phyloP scores from a whole-genome alignment of 2,329 filamentous ascomycete genomes.

The Colletotrichum trifolii region DNA sequence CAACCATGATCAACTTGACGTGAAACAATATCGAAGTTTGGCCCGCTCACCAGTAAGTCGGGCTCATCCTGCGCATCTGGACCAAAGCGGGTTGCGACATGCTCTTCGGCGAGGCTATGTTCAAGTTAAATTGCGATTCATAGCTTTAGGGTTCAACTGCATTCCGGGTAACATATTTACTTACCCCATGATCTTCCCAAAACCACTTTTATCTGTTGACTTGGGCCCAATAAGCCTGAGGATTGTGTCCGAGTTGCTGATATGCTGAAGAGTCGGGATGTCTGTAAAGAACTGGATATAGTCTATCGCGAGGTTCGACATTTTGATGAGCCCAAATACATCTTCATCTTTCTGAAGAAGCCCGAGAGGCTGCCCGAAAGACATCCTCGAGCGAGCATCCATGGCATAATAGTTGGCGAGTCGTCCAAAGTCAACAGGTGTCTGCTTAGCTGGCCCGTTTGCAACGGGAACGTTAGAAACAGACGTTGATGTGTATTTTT shows the following conservation, averaged over 20 bases:
- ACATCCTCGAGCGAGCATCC: conserved; percentile 30
- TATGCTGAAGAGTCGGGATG: conserved; percentile 17
- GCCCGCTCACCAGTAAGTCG: conserved; percentile 20
- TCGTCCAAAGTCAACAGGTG: conserved; percentile 35
- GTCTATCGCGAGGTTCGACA: conserved; percentile 26
- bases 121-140: background rate
- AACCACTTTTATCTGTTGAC: conserved; percentile 19
- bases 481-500: conserved; percentile 1
- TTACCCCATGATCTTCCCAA: conserved; percentile 28
- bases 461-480: too few relatives aligned
- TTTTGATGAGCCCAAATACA: conserved; percentile 10
- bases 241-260: conserved; percentile 7
- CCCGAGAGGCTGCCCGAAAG: conserved; percentile 12
- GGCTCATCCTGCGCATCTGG: conserved; percentile 20
- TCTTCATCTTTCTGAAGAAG: conserved; percentile 15
- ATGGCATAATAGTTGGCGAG: conserved; percentile 35
- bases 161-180: background rate
- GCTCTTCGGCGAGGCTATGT: conserved; percentile 19
- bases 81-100: conserved; percentile 6
- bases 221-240: conserved; percentile 7
- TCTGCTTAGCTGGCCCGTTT: background rate
- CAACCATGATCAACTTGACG: background rate
- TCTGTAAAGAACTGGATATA: conserved; percentile 24
- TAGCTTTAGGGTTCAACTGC: background rate
- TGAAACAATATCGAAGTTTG: background rate